Conservation (phyloP, 208 protist species). For the Wallacemonas collosoma region DNA sequence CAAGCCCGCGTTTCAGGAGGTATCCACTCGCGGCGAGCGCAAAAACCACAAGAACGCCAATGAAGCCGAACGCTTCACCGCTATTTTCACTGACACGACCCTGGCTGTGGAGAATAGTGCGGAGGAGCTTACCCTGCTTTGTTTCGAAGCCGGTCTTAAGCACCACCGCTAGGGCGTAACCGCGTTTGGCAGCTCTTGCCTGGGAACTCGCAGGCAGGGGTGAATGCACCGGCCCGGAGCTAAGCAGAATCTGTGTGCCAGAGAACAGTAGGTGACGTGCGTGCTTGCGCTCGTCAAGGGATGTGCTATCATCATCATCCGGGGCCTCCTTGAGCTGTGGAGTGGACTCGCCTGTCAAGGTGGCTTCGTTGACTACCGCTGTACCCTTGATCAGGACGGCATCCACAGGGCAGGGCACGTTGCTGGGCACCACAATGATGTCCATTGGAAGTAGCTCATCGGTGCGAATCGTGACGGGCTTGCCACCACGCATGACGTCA, state of each 20-base stretch:
- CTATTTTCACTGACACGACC: conserved; percentile 96
- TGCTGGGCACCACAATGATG: conserved; percentile 89
- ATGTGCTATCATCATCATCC: conserved; percentile 53
- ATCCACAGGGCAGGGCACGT: conserved; percentile 92
- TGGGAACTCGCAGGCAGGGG: conserved; percentile 7
- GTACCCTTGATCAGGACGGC: conserved; percentile 94
- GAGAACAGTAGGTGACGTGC: conserved; percentile 93
- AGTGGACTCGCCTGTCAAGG: conserved; percentile 99
- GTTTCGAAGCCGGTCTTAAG: conserved; percentile 99
- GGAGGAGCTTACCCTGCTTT: conserved; percentile 96
- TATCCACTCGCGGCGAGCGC: conserved; percentile 95
- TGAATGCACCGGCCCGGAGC: conserved; percentile 63
- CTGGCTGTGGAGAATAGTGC: conserved; percentile 93
- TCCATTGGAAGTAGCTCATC: conserved; percentile 94
- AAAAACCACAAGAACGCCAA: conserved; percentile 97
- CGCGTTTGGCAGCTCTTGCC: conserved; percentile 4
- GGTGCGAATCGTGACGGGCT: conserved; percentile 61
- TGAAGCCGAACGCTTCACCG: conserved; percentile 95
- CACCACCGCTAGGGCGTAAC: conserved; percentile 93
- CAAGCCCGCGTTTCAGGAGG: conserved; percentile 92
- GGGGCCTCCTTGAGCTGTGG: conserved; percentile 96
- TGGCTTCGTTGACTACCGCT: conserved; percentile 98
- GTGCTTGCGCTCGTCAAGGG: conserved; percentile 89
- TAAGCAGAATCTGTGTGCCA: conserved; percentile 95
- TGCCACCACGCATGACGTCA: conserved; percentile 70